These are phyloP conservation scores for Trematosphaeria pertusa DNA, from an alignment of 2,329 filamentous ascomycete genomes.

Conservation along the genomic window DNA sequence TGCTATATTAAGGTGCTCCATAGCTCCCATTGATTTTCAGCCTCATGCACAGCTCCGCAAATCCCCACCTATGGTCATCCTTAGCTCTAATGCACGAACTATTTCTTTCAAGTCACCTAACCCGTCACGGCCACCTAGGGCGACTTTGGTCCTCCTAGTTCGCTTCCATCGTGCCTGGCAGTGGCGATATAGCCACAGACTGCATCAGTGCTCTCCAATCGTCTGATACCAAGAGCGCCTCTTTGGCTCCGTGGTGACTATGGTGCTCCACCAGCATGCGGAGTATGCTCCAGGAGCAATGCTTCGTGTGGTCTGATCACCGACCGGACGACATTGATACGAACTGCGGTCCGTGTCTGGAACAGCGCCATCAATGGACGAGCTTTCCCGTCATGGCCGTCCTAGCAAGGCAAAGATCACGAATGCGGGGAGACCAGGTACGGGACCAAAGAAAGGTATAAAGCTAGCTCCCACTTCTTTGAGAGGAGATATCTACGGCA, in stretches of 20 bases:
- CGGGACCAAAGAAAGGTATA: constrained; percentile 13
- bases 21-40: too few relatives aligned
- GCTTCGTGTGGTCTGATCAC: constrained; percentile 5
- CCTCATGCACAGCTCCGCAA: constrained; percentile 7
- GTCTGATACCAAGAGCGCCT: constrained; percentile 2
- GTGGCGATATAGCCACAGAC: constrained; percentile 10
- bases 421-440: constrained; percentile 9
- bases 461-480: constrained; percentile 13
- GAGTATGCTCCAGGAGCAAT: constrained; percentile 11
- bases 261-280: constrained; percentile 7
- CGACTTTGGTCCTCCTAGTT: too few relatives aligned
- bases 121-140: constrained; percentile 4
- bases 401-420: constrained; percentile 1
- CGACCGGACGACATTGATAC: constrained; percentile 7
- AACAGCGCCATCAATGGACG: constrained; percentile 3
- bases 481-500: constrained; percentile 9
- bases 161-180: not conserved
- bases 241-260: constrained; percentile 6
- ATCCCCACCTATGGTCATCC: constrained; percentile 3
- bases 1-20: not conserved
- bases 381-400: too few relatives aligned
- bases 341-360: constrained; percentile 15
- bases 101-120: constrained; percentile 10
- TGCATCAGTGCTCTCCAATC: constrained; percentile 10
- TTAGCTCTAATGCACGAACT: constrained; percentile 9